Percentiles rank a stretch among this genome's conserved stretches.
These are phyloP conservation scores for Filobasidium floriforme DNA, from an alignment of 768 basidiomycete genomes.

Conservation along the genomic window DNA sequence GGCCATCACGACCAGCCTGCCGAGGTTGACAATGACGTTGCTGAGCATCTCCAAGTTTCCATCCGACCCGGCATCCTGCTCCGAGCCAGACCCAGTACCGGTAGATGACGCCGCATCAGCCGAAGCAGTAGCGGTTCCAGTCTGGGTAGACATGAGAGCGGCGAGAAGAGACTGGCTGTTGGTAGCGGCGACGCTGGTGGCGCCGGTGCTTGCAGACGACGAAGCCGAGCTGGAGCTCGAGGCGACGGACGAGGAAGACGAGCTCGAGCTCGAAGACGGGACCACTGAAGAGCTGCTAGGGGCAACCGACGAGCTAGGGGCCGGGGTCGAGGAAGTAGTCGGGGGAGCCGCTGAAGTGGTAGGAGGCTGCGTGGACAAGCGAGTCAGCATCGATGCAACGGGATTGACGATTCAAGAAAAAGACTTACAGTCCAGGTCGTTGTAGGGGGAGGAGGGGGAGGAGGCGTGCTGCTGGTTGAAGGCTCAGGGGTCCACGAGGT, in stretches of 20 bases:
- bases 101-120: conserved; percentile 22
- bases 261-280: conserved; percentile 4
- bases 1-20: conserved; percentile 18
- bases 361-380: neutral
- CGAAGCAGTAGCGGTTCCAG: conserved; percentile 21
- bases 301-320: conserved; percentile 20
- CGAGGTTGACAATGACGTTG: conserved; percentile 18
- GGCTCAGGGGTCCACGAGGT: conserved; percentile 19
- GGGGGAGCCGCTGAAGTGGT: conserved; percentile 23
- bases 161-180: conserved; percentile 18
- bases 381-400: neutral
- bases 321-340: conserved; percentile 26
- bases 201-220: neutral
- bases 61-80: neutral
- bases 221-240: neutral
- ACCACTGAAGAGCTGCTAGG: conserved; percentile 27
- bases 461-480: conserved; percentile 10
- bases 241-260: neutral
- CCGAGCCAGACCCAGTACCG: conserved; percentile 13
- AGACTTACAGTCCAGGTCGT: too few relatives aligned
- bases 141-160: conserved; percentile 25
- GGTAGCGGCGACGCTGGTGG: neutral
- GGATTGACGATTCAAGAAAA: too few relatives aligned
- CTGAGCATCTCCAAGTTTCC: conserved; percentile 18
- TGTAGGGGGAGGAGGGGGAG: neutral